These are phyloP conservation scores for Sutorius eximius DNA, from an alignment of 1,284 basidiomycete species.

Conservation along the genomic window DNA sequence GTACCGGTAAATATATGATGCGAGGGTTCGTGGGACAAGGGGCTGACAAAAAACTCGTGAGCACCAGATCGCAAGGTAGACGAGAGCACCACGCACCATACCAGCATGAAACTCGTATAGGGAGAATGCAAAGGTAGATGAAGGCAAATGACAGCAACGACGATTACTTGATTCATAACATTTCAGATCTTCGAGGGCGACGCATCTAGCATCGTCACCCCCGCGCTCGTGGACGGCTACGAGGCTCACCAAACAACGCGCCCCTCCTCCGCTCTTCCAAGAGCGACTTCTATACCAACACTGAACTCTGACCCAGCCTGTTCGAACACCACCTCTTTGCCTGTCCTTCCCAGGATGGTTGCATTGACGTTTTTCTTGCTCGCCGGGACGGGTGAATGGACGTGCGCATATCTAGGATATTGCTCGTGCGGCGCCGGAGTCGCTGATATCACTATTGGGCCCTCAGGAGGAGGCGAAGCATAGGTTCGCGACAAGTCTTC, in stretches of 20 bases:
- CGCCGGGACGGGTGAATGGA: slow-evolving; percentile 13
- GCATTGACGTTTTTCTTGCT: slow-evolving; percentile 16
- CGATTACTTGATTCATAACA: slow-evolving; percentile 17
- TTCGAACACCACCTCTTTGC: slow-evolving; percentile 29
- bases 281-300: slow-evolving; percentile 33
- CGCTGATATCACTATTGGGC: slow-evolving; percentile 25
- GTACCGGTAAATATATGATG: slow-evolving; percentile 5
- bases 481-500: slow-evolving; percentile 33
- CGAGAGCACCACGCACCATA: slow-evolving; percentile 12
- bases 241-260: slow-evolving; percentile 31
- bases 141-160: slow-evolving; percentile 16
- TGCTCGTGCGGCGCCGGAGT: slow-evolving; percentile 22
- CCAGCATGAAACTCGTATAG: background rate
- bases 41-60: slow-evolving; percentile 6
- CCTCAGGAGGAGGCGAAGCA: slow-evolving; percentile 32
- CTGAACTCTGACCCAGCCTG: slow-evolving; percentile 32
- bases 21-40: background rate
- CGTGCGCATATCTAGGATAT: slow-evolving; percentile 31
- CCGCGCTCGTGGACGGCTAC: background rate
- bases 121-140: slow-evolving; percentile 12
- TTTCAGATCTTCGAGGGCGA: slow-evolving; percentile 5
- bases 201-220: background rate
- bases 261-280: slow-evolving; percentile 36
- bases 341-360: slow-evolving; percentile 12
- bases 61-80: background rate